Conservation (phyloP, 805 yeast species). For the Tetrapisispora fleetii region DNA sequence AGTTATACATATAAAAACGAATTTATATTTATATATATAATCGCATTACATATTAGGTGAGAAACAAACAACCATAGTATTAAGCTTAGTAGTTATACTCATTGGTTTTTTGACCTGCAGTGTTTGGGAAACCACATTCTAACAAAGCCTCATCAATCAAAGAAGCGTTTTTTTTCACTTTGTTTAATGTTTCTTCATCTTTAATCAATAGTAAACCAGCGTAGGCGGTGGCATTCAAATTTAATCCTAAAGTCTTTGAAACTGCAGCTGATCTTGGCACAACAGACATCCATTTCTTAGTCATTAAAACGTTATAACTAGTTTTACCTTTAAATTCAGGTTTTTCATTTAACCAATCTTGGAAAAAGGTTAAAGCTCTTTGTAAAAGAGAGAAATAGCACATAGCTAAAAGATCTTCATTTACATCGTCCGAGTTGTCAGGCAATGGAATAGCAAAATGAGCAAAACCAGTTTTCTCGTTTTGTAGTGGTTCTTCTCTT, state of each 20-base stretch:
- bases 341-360: conserved; percentile 34
- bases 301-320: conserved; percentile 76
- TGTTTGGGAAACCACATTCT: conserved; percentile 56
- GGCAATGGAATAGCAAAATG: conserved; percentile 71
- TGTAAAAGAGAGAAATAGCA: conserved; percentile 65
- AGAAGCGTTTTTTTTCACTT: conserved; percentile 39
- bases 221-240: conserved; percentile 74
- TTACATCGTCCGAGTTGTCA: conserved; percentile 34
- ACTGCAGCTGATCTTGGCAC: conserved; percentile 64
- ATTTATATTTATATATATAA: background rate
- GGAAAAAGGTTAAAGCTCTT: conserved; percentile 59
- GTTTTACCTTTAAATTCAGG: conserved; percentile 28
- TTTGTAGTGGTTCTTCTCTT: conserved; percentile 51
- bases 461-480: conserved; percentile 57
- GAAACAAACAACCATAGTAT: background rate
- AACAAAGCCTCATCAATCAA: conserved; percentile 39
- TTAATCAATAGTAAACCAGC: conserved; percentile 75
- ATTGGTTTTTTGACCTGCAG: conserved; percentile 42
- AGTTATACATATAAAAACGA: background rate
- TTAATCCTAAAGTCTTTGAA: conserved; percentile 36
- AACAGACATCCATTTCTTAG: conserved; percentile 72
- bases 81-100: conserved; percentile 48
- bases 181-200: conserved; percentile 42
- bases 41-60: background rate
- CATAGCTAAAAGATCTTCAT: conserved; percentile 53